Percentiles rank a stretch among this genome's conserved stretches.
Evolutionary conservation across 345 rosid species (phyloP).

Genomic region (Syzygium jambos): DNA sequence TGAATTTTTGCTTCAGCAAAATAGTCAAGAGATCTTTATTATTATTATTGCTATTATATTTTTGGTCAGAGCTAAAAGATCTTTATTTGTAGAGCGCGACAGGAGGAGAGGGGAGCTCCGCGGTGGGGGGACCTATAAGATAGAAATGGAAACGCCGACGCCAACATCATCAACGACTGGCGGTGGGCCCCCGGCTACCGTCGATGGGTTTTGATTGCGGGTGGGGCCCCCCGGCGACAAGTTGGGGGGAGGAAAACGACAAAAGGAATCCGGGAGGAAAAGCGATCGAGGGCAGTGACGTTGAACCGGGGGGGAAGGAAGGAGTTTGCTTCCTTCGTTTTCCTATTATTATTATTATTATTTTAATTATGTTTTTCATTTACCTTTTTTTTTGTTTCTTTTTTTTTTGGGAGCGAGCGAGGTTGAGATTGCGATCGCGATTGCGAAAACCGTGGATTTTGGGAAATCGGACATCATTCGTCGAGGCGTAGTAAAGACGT

Average conservation of each 20-base stretch:
- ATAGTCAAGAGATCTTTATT: neutral
- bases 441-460: neutral
- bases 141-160: neutral
- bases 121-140: neutral
- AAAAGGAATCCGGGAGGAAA: neutral
- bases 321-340: neutral
- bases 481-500: neutral
- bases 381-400: neutral
- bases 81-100: neutral
- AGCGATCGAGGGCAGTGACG: neutral
- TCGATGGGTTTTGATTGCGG: neutral
- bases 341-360: neutral
- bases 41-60: neutral
- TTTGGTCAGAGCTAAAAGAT: neutral
- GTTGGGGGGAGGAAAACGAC: constrained; percentile 2
- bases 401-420: neutral
- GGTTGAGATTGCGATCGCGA: neutral
- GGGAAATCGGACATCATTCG: neutral
- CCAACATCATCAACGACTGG: neutral
- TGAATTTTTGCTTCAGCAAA: neutral
- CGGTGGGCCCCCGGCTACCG: neutral
- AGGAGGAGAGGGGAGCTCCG: neutral
- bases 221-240: neutral
- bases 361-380: neutral
- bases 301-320: neutral